These are phyloP conservation scores for Tulasnella calospora DNA, from an alignment of 768 basidiomycete genomes.

Conservation along the genomic window DNA sequence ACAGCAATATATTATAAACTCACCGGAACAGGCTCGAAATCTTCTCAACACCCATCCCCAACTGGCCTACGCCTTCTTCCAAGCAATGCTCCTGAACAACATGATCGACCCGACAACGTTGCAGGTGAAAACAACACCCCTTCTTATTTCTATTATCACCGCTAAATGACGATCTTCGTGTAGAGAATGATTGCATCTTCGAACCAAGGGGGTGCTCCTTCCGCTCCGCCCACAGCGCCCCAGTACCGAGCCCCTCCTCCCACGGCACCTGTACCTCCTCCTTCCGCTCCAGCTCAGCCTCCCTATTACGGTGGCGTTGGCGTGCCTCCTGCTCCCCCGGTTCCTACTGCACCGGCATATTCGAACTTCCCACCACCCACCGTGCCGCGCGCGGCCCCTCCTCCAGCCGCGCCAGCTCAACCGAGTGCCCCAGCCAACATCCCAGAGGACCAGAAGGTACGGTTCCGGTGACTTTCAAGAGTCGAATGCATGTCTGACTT, in stretches of 20 bases:
- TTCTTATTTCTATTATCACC: not conserved
- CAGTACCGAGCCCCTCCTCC: conserved; percentile 22
- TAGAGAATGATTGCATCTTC: conserved; percentile 47
- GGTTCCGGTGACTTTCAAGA: not conserved
- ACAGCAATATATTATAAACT: conserved; percentile 86
- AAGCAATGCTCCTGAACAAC: conserved; percentile 86
- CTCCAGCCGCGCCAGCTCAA: conserved; percentile 19
- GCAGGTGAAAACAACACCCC: conserved; percentile 46
- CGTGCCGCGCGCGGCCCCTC: conserved; percentile 25
- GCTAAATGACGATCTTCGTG: conserved; percentile 25
- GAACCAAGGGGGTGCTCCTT: conserved; percentile 31
- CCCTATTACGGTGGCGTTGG: conserved; percentile 32
- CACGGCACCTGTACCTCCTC: conserved; percentile 36
- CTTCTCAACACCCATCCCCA: conserved; percentile 83
- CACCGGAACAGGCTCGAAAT: conserved; percentile 81
- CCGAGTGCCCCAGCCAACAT: conserved; percentile 39
- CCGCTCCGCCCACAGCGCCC: conserved; percentile 33
- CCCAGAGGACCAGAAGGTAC: conserved; percentile 38
- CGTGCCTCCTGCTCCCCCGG: conserved; percentile 35
- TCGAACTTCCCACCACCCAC: not conserved
- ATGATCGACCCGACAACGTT: conserved; percentile 86
- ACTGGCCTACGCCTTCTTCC: conserved; percentile 92
- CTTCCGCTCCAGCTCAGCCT: conserved; percentile 36
- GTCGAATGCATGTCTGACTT: conserved; percentile 26
- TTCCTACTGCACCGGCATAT: conserved; percentile 35